These are phyloP conservation scores for Rhodotorula toruloides DNA, from an alignment of 768 basidiomycete genomes.

Conservation along the genomic window DNA sequence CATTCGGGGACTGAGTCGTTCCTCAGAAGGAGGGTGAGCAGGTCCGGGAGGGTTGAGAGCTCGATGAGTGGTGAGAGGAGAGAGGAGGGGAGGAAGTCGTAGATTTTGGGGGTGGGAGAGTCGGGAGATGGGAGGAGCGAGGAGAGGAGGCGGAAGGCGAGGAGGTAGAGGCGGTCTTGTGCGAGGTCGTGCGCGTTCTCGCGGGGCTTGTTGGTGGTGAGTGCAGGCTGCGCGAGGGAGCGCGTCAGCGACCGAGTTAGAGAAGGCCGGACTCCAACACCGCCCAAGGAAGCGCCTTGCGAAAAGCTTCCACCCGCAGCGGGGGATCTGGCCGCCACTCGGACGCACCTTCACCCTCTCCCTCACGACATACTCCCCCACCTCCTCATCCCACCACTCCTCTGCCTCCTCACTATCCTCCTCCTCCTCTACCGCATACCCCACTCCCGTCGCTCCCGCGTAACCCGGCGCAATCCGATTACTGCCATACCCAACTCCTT, in stretches of 20 bases:
- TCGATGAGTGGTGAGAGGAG: slow-evolving; percentile 8
- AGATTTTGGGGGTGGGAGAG: slow-evolving; percentile 3
- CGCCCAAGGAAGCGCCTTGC: no score
- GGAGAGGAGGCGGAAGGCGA: not conserved
- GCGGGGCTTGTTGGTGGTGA: not conserved
- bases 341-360: no score
- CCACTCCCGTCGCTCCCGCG: no score
- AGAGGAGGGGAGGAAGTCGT: slow-evolving; percentile 15
- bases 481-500: no score
- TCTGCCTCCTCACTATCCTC: no score
- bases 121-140: slow-evolving; percentile 18
- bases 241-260: not conserved
- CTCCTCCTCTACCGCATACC: no score
- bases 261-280: no score
- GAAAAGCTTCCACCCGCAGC: no score
- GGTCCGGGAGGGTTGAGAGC: slow-evolving; percentile 8
- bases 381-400: no score
- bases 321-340: no score
- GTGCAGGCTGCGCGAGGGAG: not conserved
- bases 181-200: not conserved
- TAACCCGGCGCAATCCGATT: no score
- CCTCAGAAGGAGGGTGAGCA: slow-evolving; percentile 48
- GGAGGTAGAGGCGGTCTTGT: slow-evolving; percentile 1
- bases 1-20: slow-evolving; percentile 59
- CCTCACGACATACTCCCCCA: no score